Evolutionary conservation across 2,329 filamentous ascomycete species (phyloP), one percentile per base, ranked within the genome.

Genomic region (Arachnopeziza araneosa): DNA sequence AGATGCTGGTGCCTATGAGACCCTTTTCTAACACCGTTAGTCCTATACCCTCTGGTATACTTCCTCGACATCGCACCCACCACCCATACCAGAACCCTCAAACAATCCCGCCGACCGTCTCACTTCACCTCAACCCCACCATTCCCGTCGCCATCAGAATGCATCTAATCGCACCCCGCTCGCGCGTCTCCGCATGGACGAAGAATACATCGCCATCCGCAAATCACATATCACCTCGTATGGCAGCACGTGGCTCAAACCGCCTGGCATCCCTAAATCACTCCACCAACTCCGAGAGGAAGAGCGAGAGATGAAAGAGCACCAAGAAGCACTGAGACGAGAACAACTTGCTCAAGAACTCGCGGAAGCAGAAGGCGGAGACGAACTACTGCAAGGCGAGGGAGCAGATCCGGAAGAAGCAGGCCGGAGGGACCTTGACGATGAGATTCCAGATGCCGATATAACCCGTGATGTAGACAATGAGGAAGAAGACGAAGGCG

Each of bases 211-310:
- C 65, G 83, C 87, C 58, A 83, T 88, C 9, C 90, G 93, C 53
- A 91, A 93, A 70, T 77, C 84, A 54, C 91, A 93, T 66, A 88
- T 98, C 30, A 84, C 89, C 54, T 90, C 92, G 69, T 97, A 96
- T 71, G 95, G 95, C 62, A 89, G 87, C 66, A 84, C 83, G 52
- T 99, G 95, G 95, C 87, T 99, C 59, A 90, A 89, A 60, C 95
- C 95, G 0, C 92, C 91, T 0, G 95, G 93, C 8, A 82, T 96
- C 58, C 74, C 85, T 60, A 99, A 98, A 79, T 96, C 93, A 1
- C 84, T 96, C 61, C 88, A 96, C 71, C 92, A 96, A 64, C 84
- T 92, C 76, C 87, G 89, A 50, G 95, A 99, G 75, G 95, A 99
- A 77, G 86, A 88, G 66, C 84, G 89, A 12, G 95, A 99, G 77